phyloP scores from a whole-genome alignment of 257 asterid genomes.

The Lycium barbarum region DNA sequence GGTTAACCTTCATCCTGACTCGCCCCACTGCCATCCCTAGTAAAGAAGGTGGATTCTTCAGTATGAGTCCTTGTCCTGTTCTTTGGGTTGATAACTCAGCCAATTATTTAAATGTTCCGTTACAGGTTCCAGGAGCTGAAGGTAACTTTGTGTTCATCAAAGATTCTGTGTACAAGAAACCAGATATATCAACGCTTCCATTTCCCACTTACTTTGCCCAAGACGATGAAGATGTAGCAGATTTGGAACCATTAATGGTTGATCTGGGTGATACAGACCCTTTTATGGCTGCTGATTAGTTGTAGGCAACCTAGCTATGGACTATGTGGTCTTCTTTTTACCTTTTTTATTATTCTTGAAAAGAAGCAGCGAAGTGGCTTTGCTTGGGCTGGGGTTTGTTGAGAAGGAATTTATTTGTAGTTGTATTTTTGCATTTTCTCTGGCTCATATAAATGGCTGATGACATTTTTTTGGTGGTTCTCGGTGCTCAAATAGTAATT shows the following conservation, averaged over 20 bases:
- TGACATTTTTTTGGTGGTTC: background rate
- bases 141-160: slow-evolving; percentile 86
- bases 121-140: slow-evolving; percentile 85
- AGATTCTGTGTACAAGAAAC: slow-evolving; percentile 78
- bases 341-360: background rate
- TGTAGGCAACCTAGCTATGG: background rate
- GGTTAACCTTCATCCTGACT: too few species aligned
- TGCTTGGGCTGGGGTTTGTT: background rate
- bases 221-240: slow-evolving; percentile 64
- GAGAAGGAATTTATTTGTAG: background rate
- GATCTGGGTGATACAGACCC: slow-evolving; percentile 81
- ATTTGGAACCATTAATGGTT: slow-evolving; percentile 70
- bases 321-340: background rate
- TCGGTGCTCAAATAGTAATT: too few species aligned
- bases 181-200: slow-evolving; percentile 69
- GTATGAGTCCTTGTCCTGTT: too few species aligned
- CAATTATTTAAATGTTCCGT: background rate
- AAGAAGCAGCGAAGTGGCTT: background rate
- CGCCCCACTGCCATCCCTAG: too few species aligned
- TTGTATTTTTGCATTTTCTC: background rate
- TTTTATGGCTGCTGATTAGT: slow-evolving; percentile 85
- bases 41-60: background rate
- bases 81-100: background rate
- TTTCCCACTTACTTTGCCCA: slow-evolving; percentile 82
- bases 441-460: background rate